Base-by-base conservation (phyloP, 2,329 filamentous ascomycete genomes). In the Fusarium bactridioides region DNA sequence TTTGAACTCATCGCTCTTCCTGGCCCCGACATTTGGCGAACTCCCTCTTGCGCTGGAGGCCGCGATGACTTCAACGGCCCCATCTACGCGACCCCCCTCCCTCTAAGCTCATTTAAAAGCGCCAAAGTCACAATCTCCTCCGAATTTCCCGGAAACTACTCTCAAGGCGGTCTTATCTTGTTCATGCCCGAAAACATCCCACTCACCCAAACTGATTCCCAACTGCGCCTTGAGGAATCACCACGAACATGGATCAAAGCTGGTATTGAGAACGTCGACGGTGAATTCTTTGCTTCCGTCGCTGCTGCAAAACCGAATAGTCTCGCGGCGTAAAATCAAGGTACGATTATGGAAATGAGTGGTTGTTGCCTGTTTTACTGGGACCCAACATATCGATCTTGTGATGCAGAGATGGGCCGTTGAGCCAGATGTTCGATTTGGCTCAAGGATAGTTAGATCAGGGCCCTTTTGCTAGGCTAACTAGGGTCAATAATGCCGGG, bases 171-270 rank as follows among this genome's bases (percentile, higher is more conserved):
- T 7, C 62, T 64, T 8, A 64, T 64, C 11, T 5, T 64, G 0
- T 64, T 64, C 27, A 38, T 64, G 7, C 59, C 62, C 3, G 33
- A 41, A 12, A n/a, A 19, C 21, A 33, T 50, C 10, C 33, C 38
- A 1, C 27, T 44, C 12, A 56, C 18, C 2, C n/a, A 33, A 45
- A 25, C 12, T 13, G 27, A 53, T 16, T 53, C 48, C 6, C n/a
- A 48, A 8, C 11, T 19, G 5, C 16, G 4, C 10, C 27, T 64
- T 0, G 1, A 19, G 1, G 21, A n/a, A 8, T 64, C 62, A 10
- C 62, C 62, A 1, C 16, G 19, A 3, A 64, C 59, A 21, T 64
- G 62, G 62, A 64, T 64, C 6, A 64, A 64, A 15, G 47, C 62
- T 1, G 62, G 62, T 1, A 63, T 63, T 2, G 61, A 63, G 11